Conservation (phyloP, 1,139 yeast species). For the Candida mesenterica region DNA sequence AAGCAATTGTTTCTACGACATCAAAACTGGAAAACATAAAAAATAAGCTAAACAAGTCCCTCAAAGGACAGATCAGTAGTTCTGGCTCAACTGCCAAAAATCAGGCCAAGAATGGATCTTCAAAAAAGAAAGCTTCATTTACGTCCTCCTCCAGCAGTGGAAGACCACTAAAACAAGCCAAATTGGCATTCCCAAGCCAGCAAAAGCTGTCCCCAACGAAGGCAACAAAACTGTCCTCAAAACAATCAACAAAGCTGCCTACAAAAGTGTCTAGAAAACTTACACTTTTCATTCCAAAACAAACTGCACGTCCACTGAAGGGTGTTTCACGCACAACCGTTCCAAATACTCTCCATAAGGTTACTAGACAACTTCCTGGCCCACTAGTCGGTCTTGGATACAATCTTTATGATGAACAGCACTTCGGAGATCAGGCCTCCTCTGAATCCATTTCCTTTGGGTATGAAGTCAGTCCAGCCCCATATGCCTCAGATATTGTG, state of each 20-base stretch:
- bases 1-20: too few relatives aligned
- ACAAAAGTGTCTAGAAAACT: slow-evolving; percentile 5
- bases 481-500: slow-evolving; percentile 47
- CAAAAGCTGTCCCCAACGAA: slow-evolving; percentile 4
- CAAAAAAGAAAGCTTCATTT: slow-evolving; percentile 4
- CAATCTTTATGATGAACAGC: slow-evolving; percentile 40
- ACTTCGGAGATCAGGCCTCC: slow-evolving; percentile 19
- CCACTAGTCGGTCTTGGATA: slow-evolving; percentile 39
- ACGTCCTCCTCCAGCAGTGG: neutral
- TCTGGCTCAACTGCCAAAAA: neutral
- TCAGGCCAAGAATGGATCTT: neutral
- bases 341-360: slow-evolving; percentile 26
- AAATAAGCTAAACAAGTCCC: too few relatives aligned
- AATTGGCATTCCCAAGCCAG: slow-evolving; percentile 1
- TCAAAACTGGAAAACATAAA: too few relatives aligned
- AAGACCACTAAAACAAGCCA: slow-evolving; percentile 1
- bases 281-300: slow-evolving; percentile 10
- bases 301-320: slow-evolving; percentile 4
- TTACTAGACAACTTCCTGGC: slow-evolving; percentile 39
- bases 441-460: slow-evolving; percentile 28
- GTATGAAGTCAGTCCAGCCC: slow-evolving; percentile 27
- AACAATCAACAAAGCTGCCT: slow-evolving; percentile 1
- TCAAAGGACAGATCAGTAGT: too few relatives aligned
- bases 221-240: slow-evolving; percentile 1
- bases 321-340: slow-evolving; percentile 31